These are phyloP conservation scores for Pichia sporocuriosa DNA, from an alignment of 805 yeast genomes.

Conservation along the genomic window DNA sequence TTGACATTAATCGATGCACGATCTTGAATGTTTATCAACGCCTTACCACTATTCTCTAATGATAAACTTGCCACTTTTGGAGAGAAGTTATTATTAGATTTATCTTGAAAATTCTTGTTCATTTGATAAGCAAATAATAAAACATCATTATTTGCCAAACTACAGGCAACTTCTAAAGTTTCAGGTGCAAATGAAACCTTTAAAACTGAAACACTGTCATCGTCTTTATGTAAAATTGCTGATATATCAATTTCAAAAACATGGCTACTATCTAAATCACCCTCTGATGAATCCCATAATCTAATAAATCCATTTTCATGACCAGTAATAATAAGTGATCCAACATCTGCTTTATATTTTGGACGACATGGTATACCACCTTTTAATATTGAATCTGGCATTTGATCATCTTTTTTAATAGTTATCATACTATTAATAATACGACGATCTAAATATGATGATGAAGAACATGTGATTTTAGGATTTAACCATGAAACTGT, in stretches of 20 bases:
- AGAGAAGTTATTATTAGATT: conserved; percentile 9
- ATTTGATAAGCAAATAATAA: conserved; percentile 64
- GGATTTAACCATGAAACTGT: conserved; percentile 76
- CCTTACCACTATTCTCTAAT: conserved; percentile 10
- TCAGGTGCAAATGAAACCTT: conserved; percentile 71
- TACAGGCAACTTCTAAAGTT: conserved; percentile 67
- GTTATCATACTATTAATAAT: conserved; percentile 25
- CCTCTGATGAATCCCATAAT: conserved; percentile 76
- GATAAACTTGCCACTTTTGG: conserved; percentile 5
- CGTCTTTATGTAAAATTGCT: conserved; percentile 37
- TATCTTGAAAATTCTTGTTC: conserved; percentile 39
- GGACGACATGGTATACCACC: conserved; percentile 75
- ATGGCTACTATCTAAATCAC: conserved; percentile 55
- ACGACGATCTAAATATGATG: conserved; percentile 35
- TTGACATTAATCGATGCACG: conserved; percentile 44
- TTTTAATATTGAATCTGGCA: conserved; percentile 38
- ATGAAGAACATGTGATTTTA: conserved; percentile 48
- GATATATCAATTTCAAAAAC: conserved; percentile 56
- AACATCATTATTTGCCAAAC: conserved; percentile 65
- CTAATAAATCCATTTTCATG: conserved; percentile 81
- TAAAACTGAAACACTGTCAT: conserved; percentile 40
- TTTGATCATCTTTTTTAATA: conserved; percentile 37
- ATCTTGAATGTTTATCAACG: conserved; percentile 40
- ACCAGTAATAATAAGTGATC: conserved; percentile 71
- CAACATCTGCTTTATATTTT: conserved; percentile 40